Conservation (phyloP, 306 rosid genomes). For the Oemleria cerasiformis region DNA sequence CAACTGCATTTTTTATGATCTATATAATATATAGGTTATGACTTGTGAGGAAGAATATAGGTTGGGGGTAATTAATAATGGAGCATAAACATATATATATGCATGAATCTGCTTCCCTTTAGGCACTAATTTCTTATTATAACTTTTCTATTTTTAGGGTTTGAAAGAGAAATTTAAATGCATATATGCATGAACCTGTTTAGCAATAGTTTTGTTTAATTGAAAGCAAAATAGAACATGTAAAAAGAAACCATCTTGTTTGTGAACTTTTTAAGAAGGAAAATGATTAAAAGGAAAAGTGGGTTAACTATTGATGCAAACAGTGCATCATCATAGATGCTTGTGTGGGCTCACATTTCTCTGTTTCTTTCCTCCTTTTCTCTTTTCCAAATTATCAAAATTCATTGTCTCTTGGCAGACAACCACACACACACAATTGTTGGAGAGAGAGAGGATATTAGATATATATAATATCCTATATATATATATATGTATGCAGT, state of each 20-base stretch:
- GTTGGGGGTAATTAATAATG: neutral
- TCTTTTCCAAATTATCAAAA: conserved; percentile 55
- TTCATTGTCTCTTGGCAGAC: conserved; percentile 70
- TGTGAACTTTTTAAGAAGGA: conserved; percentile 33
- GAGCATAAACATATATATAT: conserved; percentile 1
- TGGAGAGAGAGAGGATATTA: conserved; percentile 45
- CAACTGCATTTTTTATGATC: conserved; percentile 25
- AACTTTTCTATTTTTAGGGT: conserved; percentile 24
- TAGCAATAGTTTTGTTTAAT: conserved; percentile 15
- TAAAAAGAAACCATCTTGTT: conserved; percentile 38
- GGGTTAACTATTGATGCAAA: conserved; percentile 57
- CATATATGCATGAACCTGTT: conserved; percentile 40
- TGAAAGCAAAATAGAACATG: conserved; percentile 25
- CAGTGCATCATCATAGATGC: conserved; percentile 52
- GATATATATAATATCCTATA: too few relatives aligned
- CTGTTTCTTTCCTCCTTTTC: conserved; percentile 43
- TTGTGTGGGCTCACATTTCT: conserved; percentile 60
- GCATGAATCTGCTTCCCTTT: conserved; percentile 28
- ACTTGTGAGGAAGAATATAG: conserved; percentile 11
- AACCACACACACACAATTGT: conserved; percentile 74
- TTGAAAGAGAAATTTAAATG: conserved; percentile 11
- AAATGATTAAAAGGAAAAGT: conserved; percentile 54
- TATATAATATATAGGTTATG: conserved; percentile 16
- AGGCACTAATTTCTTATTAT: conserved; percentile 22
- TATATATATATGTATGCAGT: conserved; percentile 18